Conservation (phyloP, 768 basidiomycete genomes). For the Phylloporus sp. region DNA sequence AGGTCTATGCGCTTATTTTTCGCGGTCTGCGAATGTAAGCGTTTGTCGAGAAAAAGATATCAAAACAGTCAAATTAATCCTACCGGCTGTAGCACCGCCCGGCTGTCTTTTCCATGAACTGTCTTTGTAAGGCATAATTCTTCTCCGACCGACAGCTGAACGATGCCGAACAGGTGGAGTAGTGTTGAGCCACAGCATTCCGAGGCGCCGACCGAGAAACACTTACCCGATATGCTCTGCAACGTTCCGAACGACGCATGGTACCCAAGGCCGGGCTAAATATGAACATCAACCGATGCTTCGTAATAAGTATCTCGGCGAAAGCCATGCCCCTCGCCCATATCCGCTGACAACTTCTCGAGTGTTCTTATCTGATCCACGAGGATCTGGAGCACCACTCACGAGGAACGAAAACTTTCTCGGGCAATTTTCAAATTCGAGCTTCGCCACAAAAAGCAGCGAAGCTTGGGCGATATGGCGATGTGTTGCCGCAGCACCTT, state of each 20-base stretch:
- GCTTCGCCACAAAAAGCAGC: slow-evolving; percentile 32
- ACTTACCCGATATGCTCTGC: slow-evolving; percentile 41
- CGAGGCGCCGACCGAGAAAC: slow-evolving; percentile 38
- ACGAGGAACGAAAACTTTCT: slow-evolving; percentile 27
- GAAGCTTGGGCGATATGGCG: slow-evolving; percentile 56
- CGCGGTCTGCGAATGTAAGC: slow-evolving; percentile 1
- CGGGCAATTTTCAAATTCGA: slow-evolving; percentile 31
- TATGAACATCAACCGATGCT: slow-evolving; percentile 32
- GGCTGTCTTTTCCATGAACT: slow-evolving; percentile 5
- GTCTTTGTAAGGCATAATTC: slow-evolving; percentile 7
- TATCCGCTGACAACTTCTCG: slow-evolving; percentile 26
- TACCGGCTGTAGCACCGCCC: slow-evolving; percentile 16
- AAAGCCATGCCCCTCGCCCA: slow-evolving; percentile 26
- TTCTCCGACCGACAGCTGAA: slow-evolving; percentile 5
- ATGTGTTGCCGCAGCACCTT: slow-evolving; percentile 41
- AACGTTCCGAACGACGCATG: slow-evolving; percentile 47
- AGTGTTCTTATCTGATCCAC: slow-evolving; percentile 35
- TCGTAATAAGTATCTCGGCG: slow-evolving; percentile 26
- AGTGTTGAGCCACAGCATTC: slow-evolving; percentile 19
- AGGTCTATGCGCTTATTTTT: neutral
- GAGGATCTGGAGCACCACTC: slow-evolving; percentile 29
- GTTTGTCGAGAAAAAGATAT: slow-evolving; percentile 11
- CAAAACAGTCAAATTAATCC: slow-evolving; percentile 8
- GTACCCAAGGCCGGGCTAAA: slow-evolving; percentile 46
- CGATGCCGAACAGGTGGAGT: slow-evolving; percentile 17